A percentile compares a stretch with the other conserved stretches of the same genome.
phyloP scores from a whole-genome alignment of 768 basidiomycete species.

The Agrocybe chaxingu region DNA sequence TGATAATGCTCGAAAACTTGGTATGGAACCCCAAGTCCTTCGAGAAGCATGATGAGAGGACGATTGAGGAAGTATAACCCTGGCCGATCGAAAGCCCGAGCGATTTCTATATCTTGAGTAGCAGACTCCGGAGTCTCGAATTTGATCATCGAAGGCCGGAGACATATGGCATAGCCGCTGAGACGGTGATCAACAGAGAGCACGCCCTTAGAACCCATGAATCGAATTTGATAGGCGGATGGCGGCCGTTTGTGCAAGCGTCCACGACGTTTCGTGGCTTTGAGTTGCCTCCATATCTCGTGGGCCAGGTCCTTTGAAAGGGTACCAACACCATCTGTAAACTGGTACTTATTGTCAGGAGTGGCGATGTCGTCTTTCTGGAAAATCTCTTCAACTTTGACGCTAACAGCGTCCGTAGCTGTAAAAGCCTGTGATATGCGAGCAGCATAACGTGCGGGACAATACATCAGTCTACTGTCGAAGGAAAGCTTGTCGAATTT shows the following conservation, averaged over 20 bases:
- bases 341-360: slow-evolving; percentile 35
- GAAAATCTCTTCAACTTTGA: slow-evolving; percentile 47
- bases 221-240: slow-evolving; percentile 57
- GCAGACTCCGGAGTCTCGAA: slow-evolving; percentile 47
- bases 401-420: slow-evolving; percentile 58
- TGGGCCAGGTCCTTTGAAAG: slow-evolving; percentile 53
- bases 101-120: slow-evolving; percentile 51
- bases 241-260: slow-evolving; percentile 33
- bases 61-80: slow-evolving; percentile 57
- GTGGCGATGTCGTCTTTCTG: slow-evolving; percentile 32
- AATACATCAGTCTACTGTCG: slow-evolving; percentile 46
- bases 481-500: slow-evolving; percentile 44
- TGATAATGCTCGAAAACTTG: slow-evolving; percentile 53
- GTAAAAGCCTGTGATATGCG: slow-evolving; percentile 75
- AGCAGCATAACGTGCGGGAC: slow-evolving; percentile 70
- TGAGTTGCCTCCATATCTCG: slow-evolving; percentile 43
- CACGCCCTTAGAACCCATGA: slow-evolving; percentile 66
- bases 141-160: slow-evolving; percentile 67
- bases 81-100: slow-evolving; percentile 59
- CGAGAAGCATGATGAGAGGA: slow-evolving; percentile 64
- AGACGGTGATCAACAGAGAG: slow-evolving; percentile 54
- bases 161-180: slow-evolving; percentile 42
- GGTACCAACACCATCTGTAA: slow-evolving; percentile 73
- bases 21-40: slow-evolving; percentile 56
- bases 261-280: slow-evolving; percentile 31